Conservation (phyloP, 495 filamentous ascomycete genomes). For the Penicillium herquei region DNA sequence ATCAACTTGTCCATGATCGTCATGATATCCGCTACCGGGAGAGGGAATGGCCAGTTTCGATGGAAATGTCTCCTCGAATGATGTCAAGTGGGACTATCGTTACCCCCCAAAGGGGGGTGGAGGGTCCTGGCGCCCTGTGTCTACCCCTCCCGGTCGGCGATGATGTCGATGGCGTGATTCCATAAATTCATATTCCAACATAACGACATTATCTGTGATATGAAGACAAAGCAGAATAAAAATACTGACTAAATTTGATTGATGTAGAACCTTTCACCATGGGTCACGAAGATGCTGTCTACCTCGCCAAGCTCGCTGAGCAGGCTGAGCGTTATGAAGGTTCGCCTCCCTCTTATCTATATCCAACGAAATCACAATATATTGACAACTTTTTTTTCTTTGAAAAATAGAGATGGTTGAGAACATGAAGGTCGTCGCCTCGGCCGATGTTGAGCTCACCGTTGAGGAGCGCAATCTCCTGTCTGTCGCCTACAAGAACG, state of each 20-base stretch:
- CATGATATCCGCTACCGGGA: slow-evolving; percentile 10
- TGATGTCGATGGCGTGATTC: slow-evolving; percentile 31
- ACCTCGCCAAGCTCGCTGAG: slow-evolving; percentile 99
- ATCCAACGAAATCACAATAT: neutral
- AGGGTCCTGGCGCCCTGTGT: neutral
- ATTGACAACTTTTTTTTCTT: too few species aligned
- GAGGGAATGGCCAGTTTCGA: neutral
- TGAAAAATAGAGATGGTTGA: slow-evolving; percentile 88
- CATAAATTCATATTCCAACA: slow-evolving; percentile 9
- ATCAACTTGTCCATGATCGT: slow-evolving; percentile 17
- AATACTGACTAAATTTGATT: slow-evolving; percentile 13
- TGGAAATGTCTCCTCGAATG: neutral
- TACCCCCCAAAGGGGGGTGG: neutral
- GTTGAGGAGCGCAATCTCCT: slow-evolving; percentile 99
- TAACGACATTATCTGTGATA: neutral
- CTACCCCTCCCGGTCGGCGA: slow-evolving; percentile 32
- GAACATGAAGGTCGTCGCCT: slow-evolving; percentile 99
- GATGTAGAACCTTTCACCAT: slow-evolving; percentile 60
- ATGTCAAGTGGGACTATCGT: neutral
- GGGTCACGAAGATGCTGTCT: slow-evolving; percentile 99
- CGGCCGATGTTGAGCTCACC: slow-evolving; percentile 91
- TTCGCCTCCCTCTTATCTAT: slow-evolving; percentile 47
- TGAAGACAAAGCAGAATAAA: neutral
- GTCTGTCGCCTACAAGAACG: slow-evolving; percentile 99
- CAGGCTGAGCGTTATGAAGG: slow-evolving; percentile 99